These are phyloP conservation scores for Articulospora tetracladia DNA, from an alignment of 495 filamentous ascomycete genomes.

Conservation along the genomic window DNA sequence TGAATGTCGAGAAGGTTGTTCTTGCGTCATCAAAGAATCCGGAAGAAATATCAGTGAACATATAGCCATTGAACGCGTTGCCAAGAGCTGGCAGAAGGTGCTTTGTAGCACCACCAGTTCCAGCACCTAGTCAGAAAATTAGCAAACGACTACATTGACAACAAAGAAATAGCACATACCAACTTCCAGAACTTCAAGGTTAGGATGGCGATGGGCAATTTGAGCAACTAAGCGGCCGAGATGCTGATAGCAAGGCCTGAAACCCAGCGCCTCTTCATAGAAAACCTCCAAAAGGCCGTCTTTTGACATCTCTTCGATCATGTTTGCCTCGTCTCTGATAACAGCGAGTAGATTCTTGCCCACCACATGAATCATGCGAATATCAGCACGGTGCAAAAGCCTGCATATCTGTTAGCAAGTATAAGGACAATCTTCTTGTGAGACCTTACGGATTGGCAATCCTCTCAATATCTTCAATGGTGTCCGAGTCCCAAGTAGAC, in stretches of 20 bases:
- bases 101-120: conserved; percentile 42
- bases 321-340: conserved; percentile 34
- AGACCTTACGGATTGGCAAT: background rate
- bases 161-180: conserved; percentile 8
- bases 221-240: conserved; percentile 27
- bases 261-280: conserved; percentile 31
- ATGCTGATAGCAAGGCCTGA: conserved; percentile 18
- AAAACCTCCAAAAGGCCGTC: conserved; percentile 37
- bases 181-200: conserved; percentile 46
- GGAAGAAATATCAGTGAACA: conserved; percentile 45
- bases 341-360: conserved; percentile 35
- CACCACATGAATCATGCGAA: conserved; percentile 18
- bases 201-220: conserved; percentile 38
- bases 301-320: conserved; percentile 38
- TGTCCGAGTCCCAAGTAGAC: too few species aligned
- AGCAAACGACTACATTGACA: background rate
- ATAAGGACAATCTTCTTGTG: background rate
- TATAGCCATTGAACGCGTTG: conserved; percentile 36
- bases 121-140: conserved; percentile 25
- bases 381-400: conserved; percentile 11
- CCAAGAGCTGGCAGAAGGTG: conserved; percentile 25
- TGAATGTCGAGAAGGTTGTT: conserved; percentile 34
- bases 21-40: conserved; percentile 42
- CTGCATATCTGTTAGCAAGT: background rate
- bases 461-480: too few species aligned